Evolutionary conservation across 2,329 filamentous ascomycete species (phyloP), one percentile per base, ranked within the genome.

Genomic region (Penicillium frequentans): DNA sequence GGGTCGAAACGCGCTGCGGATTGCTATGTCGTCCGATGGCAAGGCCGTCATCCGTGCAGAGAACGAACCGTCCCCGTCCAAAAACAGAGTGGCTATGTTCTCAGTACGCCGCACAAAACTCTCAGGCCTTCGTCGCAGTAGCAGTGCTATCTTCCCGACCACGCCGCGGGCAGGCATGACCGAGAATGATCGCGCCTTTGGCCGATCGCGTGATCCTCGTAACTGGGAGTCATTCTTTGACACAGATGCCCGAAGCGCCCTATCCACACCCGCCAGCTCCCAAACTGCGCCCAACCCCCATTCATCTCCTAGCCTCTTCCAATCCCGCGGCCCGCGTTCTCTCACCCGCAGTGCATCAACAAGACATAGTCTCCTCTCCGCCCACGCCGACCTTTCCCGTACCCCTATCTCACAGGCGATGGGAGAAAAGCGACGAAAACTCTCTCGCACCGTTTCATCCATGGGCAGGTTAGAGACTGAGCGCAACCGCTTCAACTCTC

Each of bases 221-320:
- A 90, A 89, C 7, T 97, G 93, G 93, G 91, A 96, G 69, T 91
- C 91, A 56, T 93, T 90, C 77, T 93, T 91, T 67, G 91, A 96
- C 70, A 87, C 88, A 8, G 90, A 95, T 63, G 81, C 84, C 51
- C 87, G 89, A 44, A 90, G 91, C 68, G 90, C 91, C 63, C 78
- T 96, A 54, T 92, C 88, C 23, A 84, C 85, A n/a, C 89, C 91
- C 64, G 90, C 90, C 10, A 89, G 93, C 75, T 87, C 90, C 64
- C 91, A 96, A 69, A 85, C 85, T 8, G 90, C 59, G 3, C 56
- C 63, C 2, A 63, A 63, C 53, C 56, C 62, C 3, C 62, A 63
- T 53, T 84, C 89, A 58, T 91, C 90, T 35, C 95, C 96, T 58
- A 91, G 86, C 61, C 81, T 96, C 29, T 82, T 96, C 59, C 84